Evolutionary conservation across 495 filamentous ascomycete species (phyloP), one percentile per base, ranked within the genome.

Genomic region (Daldinia bambusicola): DNA sequence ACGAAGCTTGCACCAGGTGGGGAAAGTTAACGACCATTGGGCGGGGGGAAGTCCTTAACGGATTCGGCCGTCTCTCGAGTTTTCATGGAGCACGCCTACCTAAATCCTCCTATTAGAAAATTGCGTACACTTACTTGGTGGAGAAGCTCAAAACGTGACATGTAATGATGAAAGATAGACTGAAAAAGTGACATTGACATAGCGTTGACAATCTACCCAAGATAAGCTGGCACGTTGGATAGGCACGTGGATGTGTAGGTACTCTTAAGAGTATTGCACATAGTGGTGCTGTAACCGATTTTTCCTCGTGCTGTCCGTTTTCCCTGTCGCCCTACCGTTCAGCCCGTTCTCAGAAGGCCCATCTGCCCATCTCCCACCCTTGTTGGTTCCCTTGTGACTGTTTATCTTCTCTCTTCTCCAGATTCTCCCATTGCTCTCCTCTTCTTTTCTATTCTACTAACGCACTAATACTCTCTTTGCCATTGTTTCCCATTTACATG

Each of bases 331-430:
- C 61, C 58, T 67, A 71, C 69, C 53, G 63, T 26, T 26, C 66
- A 71, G 26, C 26, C 26, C 26, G 26, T 26, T 26, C 69, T 59
- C 36, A 80, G 78, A 81, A 77, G 74, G 73, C 75, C 77, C 80
- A 76, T 79, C 80, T 36, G 34, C 34, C 34, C 34, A 36, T 36
- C 34, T 78, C 66, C 77, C 81, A 82, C 75, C 80, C 78, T 70
- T 77, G 77, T 67, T 72, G 57, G 61, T 68, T 67, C 74, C 74
- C 69, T 71, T 71, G 63, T 77, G 64, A 65, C 66, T 71, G 74
- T 74, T 63, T 77, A 32, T 67, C 67, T 77, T 78, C 69, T 78
- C 63, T 67, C 63, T 70, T 59, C 56, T 53, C 40, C 59, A 13
- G 30, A 18, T 56, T 56, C 10, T 20, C 53, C 56, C 38, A 22